Base-by-base conservation (phyloP, 768 basidiomycete species). In the Rhodosporidiobolus sp. region DNA sequence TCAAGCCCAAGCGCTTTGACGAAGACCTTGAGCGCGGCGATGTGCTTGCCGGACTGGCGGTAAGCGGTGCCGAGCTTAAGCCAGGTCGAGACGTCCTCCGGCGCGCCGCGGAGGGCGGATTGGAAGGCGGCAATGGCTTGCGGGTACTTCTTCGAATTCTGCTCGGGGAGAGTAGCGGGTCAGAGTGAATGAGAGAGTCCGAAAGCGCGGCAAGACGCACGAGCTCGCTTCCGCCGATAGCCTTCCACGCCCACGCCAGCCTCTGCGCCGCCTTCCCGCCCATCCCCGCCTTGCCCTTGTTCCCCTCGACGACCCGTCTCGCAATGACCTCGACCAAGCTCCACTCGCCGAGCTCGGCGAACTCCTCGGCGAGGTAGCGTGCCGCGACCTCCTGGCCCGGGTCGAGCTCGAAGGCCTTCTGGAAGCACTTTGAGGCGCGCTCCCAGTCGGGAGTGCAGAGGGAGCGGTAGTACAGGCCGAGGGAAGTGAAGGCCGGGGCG, bases 231-330 rank as follows among this genome's bases (percentile, higher is more conserved):
- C 92, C 87, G 2, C 93, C 96, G 48, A 92, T 82, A 30, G 94
- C 94, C 81, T 96, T 97, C 94, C 95, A 99, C 6, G 96, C 96
- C 96, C 96, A 99, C 14, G 89, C 86, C 77, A 95, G 94, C 49
- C 87, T 87, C 0, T 91, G 89, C 14, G 85, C 85, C 14, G 83
- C 82, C 6, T 81, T 81, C 32, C 81, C 83, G 60, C 86, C 82
- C 20, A 85, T 88, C 32, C 86, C 87, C 73, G 87, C 85, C 34
- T 88, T 78, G 16, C 90, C 92, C 43, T 92, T 92, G 83, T 97
- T 94, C 26, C 92, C 94, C 57, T 94, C 92, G 69, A 98, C 94
- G 0, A 92, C 90, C 63, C 96, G 84, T 52, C 88, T 87, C 4
- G 95, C 92, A n/a, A 99, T 88, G 8, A 94, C 88, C 73, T 97